phyloP scores from a whole-genome alignment of 2,329 filamentous ascomycete genomes.

The Xylaria sp. region DNA sequence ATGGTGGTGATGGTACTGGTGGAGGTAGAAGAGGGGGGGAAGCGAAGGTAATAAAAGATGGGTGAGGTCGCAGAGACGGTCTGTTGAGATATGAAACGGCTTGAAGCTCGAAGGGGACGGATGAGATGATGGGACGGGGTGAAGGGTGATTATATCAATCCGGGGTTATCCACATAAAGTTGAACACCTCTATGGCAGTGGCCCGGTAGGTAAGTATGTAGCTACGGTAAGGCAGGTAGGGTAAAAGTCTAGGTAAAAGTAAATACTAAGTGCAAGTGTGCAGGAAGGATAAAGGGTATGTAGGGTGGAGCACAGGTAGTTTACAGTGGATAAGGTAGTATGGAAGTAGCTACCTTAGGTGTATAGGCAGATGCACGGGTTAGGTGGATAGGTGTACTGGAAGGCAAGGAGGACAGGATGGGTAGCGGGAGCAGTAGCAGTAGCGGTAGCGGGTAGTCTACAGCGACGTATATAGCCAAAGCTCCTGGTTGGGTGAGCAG shows the following conservation, averaged over 20 bases:
- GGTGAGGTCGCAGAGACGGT: slow-evolving; percentile 20
- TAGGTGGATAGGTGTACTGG: neutral
- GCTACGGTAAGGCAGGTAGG: neutral
- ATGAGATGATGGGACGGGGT: slow-evolving; percentile 22
- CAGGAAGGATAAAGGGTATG: neutral
- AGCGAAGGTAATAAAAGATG: slow-evolving; percentile 19
- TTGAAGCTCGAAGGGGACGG: slow-evolving; percentile 19
- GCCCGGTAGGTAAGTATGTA: neutral
- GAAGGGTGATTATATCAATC: slow-evolving; percentile 41
- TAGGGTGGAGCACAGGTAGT: slow-evolving; percentile 3
- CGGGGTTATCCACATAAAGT: slow-evolving; percentile 36
- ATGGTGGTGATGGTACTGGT: no score
- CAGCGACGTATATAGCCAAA: neutral
- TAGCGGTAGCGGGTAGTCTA: neutral
- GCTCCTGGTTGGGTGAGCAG: neutral
- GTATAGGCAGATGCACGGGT: neutral
- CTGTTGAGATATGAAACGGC: slow-evolving; percentile 45
- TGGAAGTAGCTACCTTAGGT: neutral
- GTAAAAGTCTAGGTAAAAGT: neutral
- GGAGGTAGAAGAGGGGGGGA: neutral
- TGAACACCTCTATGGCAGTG: neutral
- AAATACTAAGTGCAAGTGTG: neutral
- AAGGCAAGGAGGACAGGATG: neutral
- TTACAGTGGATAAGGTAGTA: slow-evolving; percentile 15
- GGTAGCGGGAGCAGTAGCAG: neutral